Evolutionary conservation across 306 rosid genomes (phyloP).

Genomic region (Castanopsis chinensis): DNA sequence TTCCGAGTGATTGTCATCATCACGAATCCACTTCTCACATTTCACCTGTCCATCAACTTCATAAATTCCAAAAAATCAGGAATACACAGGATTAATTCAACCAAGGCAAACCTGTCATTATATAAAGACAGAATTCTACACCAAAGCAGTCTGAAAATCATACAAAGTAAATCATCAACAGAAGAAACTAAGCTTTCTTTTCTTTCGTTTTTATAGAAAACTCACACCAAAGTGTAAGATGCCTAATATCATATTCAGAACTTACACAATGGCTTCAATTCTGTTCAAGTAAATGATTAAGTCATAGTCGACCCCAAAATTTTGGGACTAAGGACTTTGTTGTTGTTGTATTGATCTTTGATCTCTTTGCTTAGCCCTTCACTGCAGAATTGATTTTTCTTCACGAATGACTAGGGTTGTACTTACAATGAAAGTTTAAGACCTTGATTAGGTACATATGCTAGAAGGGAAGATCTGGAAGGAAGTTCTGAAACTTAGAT

Average conservation of each 20-base stretch:
- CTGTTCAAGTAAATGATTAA: no score
- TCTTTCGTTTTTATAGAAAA: background rate
- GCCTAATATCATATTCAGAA: no score
- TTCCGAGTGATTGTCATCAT: conserved; percentile 64
- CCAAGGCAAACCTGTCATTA: background rate
- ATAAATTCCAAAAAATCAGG: conserved; percentile 36
- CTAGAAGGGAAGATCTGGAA: background rate
- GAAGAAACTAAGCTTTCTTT: background rate
- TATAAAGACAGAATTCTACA: background rate
- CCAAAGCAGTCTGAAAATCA: background rate
- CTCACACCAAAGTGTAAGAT: background rate
- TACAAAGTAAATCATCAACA: background rate
- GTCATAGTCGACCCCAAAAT: no score
- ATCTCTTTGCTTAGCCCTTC: background rate
- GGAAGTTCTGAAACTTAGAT: background rate
- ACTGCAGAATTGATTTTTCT: background rate
- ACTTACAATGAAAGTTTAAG: background rate
- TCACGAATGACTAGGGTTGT: background rate
- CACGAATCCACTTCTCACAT: conserved; percentile 97
- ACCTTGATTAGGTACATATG: background rate
- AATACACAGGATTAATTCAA: conserved; percentile 11
- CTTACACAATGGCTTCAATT: no score
- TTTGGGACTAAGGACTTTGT: no score
- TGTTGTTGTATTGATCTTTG: background rate
- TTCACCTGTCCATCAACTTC: conserved; percentile 93